Percentiles rank a stretch among this genome's conserved stretches.
These are phyloP conservation scores for Withania somnifera DNA, from an alignment of 305 asterid species.

Conservation along the genomic window DNA sequence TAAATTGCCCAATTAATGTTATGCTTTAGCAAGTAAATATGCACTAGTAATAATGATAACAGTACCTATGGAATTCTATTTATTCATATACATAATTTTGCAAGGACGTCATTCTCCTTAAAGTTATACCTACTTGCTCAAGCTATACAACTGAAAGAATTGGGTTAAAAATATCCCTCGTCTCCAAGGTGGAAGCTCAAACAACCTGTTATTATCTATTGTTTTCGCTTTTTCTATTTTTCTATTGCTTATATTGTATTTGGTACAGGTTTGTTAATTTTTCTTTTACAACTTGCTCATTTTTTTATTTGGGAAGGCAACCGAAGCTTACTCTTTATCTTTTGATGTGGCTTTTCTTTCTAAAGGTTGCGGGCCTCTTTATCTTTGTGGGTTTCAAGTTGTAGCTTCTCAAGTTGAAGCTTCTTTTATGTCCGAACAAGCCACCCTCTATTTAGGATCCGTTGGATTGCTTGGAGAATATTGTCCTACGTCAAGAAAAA, in stretches of 20 bases:
- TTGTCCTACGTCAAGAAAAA: slow-evolving; percentile 28
- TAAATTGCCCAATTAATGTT: not conserved
- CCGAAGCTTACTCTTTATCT: not conserved
- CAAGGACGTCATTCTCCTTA: too few relatives aligned
- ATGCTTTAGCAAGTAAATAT: not conserved
- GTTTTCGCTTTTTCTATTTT: not conserved
- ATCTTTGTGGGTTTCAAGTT: slow-evolving; percentile 4
- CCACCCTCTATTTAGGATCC: slow-evolving; percentile 15
- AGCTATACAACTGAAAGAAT: not conserved
- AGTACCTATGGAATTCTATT: not conserved
- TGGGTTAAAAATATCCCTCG: not conserved
- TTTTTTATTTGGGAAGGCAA: not conserved
- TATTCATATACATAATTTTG: not conserved
- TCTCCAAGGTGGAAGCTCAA: not conserved
- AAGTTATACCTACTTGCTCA: not conserved
- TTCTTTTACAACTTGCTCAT: not conserved
- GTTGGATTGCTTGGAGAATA: slow-evolving; percentile 42
- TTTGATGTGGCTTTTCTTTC: not conserved
- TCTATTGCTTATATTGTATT: not conserved
- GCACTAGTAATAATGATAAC: not conserved
- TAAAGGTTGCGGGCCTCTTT: slow-evolving; percentile 11
- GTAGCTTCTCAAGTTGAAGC: slow-evolving; percentile 13
- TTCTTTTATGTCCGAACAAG: slow-evolving; percentile 43
- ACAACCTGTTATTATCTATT: not conserved
- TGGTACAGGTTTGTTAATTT: not conserved